Evolutionary conservation across 2,329 filamentous ascomycete genomes (phyloP), one percentile per base, ranked within the genome.

Genomic region (Botrytis byssoidea): DNA sequence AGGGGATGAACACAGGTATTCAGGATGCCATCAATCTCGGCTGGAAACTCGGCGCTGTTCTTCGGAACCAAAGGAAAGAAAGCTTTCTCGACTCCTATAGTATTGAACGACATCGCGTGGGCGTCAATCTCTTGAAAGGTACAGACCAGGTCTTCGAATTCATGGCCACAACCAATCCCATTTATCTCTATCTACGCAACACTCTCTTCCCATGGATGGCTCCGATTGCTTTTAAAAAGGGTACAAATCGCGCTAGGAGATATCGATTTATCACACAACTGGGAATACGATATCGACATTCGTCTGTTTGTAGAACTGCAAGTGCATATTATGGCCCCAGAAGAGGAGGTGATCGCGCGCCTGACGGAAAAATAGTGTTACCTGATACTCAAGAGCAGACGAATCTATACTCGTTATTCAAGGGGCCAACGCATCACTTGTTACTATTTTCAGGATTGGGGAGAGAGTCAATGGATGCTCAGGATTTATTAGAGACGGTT

Each of bases 41-140:
- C 5, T 83, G 82, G 82, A 83, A 83, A 69, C 76, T 83, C 1
- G 81, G 68, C 29, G 64, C 48, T 59, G 72, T 74, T 42, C 40
- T 74, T 83, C 0, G 88, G 25, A 71, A 71, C 3, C 69, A 77
- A 48, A 75, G 82, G 2, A 79, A 79, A 18, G 79, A 83, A 16
- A 76, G 80, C 0, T 80, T 88, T 1, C 81, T 89, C 0, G 81
- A 85, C 67, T 85, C 82, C 20, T 88, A 88, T 77, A 82, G 85
- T 70, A 75, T 77, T 4, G 86, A 88, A 77, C 83, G 87, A 10
- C 82, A 83, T 25, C 68, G 85, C 4, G 84, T 88, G 55, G 86
- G 86, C 0, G 75, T 81, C 14, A 81, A 81, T 40, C 81, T 88
- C 0, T 78, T 86, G 8, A 74, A 80, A 20, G 82, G 81, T 2